A percentile compares a stretch with the other conserved stretches of the same genome.
These are phyloP conservation scores for Apocynum venetum DNA, from an alignment of 257 asterid species.

Conservation along the genomic window DNA sequence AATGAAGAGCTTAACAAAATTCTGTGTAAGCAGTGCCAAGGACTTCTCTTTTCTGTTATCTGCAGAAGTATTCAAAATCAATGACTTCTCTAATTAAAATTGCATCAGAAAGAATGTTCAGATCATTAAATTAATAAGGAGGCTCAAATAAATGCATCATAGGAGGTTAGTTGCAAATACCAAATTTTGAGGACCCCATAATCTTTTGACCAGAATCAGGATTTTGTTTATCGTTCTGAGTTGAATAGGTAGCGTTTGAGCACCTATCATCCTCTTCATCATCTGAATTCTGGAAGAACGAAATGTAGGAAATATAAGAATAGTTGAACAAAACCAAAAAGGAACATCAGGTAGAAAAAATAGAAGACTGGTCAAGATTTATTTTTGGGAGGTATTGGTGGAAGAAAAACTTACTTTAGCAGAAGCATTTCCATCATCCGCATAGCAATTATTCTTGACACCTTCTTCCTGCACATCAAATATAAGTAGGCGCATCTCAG, in stretches of 20 bases:
- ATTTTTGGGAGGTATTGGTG: background rate
- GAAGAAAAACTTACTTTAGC: slow-evolving; percentile 44
- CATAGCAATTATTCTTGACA: slow-evolving; percentile 45
- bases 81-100: background rate
- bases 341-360: background rate
- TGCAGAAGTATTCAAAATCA: slow-evolving; percentile 22
- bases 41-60: slow-evolving; percentile 94
- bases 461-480: slow-evolving; percentile 56
- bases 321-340: background rate
- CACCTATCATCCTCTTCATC: slow-evolving; percentile 71
- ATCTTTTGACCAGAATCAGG: slow-evolving; percentile 36
- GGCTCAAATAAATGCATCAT: background rate
- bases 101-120: background rate
- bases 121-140: background rate
- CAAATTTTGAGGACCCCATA: slow-evolving; percentile 33
- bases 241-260: slow-evolving; percentile 39
- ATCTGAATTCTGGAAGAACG: slow-evolving; percentile 54
- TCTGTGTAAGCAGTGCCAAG: slow-evolving; percentile 90
- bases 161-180: slow-evolving; percentile 22
- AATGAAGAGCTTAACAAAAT: slow-evolving; percentile 87
- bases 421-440: slow-evolving; percentile 46
- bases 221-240: slow-evolving; percentile 50
- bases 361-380: background rate
- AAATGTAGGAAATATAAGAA: background rate
- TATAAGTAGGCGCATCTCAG: background rate